Conservation (phyloP, 768 basidiomycete species). For the Dentipellis fragilis region DNA sequence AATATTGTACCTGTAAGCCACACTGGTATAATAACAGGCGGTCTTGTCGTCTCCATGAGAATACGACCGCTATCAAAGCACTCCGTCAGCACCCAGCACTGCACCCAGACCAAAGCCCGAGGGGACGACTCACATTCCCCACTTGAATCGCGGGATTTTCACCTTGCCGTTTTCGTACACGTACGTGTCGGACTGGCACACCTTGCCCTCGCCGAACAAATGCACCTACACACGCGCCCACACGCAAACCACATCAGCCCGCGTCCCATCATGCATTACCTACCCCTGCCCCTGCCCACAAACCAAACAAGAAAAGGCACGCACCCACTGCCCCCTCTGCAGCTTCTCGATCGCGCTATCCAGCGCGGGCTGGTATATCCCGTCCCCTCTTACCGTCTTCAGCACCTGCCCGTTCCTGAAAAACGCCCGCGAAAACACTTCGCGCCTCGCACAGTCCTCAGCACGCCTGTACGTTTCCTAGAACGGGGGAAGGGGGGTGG, state of each 20-base stretch:
- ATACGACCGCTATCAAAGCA: slow-evolving; percentile 58
- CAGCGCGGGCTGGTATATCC: slow-evolving; percentile 81
- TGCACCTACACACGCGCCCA: slow-evolving; percentile 51
- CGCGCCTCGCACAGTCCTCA: slow-evolving; percentile 20
- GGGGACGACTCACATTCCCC: slow-evolving; percentile 85
- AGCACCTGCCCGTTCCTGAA: slow-evolving; percentile 86
- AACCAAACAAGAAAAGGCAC: slow-evolving; percentile 19
- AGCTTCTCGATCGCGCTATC: slow-evolving; percentile 76
- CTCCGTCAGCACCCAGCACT: not conserved
- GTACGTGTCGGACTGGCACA: slow-evolving; percentile 64
- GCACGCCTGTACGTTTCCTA: slow-evolving; percentile 5
- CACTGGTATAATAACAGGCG: slow-evolving; percentile 82
- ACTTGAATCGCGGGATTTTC: slow-evolving; percentile 74
- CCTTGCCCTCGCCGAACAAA: slow-evolving; percentile 82
- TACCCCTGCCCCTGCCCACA: too few relatives aligned
- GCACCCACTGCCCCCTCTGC: slow-evolving; percentile 78
- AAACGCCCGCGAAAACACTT: slow-evolving; percentile 75
- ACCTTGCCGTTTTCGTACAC: slow-evolving; percentile 31
- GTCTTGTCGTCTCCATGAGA: slow-evolving; percentile 54
- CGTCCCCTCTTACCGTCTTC: slow-evolving; percentile 86
- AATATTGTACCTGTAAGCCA: slow-evolving; percentile 69
- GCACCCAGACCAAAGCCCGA: not conserved
- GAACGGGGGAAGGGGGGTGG: not conserved
- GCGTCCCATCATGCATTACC: too few relatives aligned
- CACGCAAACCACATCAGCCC: too few relatives aligned